Evolutionary conservation across 495 filamentous ascomycete genomes (phyloP).

Genomic region (Xylaria longipes): DNA sequence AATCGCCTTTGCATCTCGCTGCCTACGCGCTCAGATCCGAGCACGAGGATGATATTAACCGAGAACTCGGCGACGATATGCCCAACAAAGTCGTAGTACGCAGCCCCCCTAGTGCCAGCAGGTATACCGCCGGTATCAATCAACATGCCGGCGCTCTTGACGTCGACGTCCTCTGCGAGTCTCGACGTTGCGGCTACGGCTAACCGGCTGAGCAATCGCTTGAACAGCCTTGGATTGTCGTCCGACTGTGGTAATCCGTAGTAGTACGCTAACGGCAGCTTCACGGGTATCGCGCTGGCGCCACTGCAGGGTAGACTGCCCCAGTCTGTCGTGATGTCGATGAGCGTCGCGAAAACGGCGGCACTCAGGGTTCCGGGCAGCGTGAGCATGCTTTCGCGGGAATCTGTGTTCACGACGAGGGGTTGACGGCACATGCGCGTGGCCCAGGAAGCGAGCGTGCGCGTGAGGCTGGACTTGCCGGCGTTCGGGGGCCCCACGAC

Average conservation of each 20-base stretch:
- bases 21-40: slow-evolving; percentile 84
- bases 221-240: slow-evolving; percentile 74
- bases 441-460: slow-evolving; percentile 82
- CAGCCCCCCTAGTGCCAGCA: slow-evolving; percentile 50
- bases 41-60: slow-evolving; percentile 78
- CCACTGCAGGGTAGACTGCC: slow-evolving; percentile 90
- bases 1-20: slow-evolving; percentile 79
- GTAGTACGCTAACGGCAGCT: slow-evolving; percentile 90
- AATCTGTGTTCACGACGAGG: slow-evolving; percentile 84
- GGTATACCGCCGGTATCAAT: slow-evolving; percentile 84
- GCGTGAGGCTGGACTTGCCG: slow-evolving; percentile 85
- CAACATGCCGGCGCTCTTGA: slow-evolving; percentile 75
- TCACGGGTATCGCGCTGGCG: slow-evolving; percentile 85
- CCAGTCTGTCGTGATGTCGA: slow-evolving; percentile 92
- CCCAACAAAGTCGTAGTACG: slow-evolving; percentile 69
- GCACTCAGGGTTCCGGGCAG: slow-evolving; percentile 87
- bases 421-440: slow-evolving; percentile 78
- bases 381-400: slow-evolving; percentile 81
- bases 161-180: slow-evolving; percentile 76
- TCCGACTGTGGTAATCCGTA: slow-evolving; percentile 79
- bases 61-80: slow-evolving; percentile 90
- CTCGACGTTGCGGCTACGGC: slow-evolving; percentile 80
- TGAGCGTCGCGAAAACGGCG: slow-evolving; percentile 78
- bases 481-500: slow-evolving; percentile 80
- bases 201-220: slow-evolving; percentile 74